A percentile compares a stretch with the other conserved stretches of the same genome.
phyloP scores from a whole-genome alignment of 495 filamentous ascomycete species.

The Aspergillus ellipticus region DNA sequence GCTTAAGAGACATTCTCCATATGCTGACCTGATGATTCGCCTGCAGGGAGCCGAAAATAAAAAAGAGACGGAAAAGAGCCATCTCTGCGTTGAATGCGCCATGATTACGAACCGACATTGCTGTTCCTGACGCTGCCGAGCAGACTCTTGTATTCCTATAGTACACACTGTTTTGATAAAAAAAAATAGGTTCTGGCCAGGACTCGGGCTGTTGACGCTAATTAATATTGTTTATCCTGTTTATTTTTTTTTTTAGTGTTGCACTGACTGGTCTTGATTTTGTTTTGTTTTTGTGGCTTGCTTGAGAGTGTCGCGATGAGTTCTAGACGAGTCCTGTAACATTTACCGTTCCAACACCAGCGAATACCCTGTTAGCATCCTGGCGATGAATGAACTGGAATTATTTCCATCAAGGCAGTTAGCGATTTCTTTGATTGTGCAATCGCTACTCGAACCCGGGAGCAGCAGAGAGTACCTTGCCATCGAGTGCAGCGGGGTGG shows the following conservation, averaged over 20 bases:
- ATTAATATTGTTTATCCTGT: slow-evolving; percentile 1
- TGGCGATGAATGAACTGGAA: slow-evolving; percentile 21
- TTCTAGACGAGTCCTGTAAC: slow-evolving; percentile 10
- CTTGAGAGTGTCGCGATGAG: not conserved
- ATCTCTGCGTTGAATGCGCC: slow-evolving; percentile 12
- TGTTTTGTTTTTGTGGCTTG: not conserved
- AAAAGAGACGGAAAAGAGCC: slow-evolving; percentile 6
- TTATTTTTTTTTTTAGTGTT: slow-evolving; percentile 5
- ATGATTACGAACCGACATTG: slow-evolving; percentile 24
- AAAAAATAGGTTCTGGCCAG: slow-evolving; percentile 3
- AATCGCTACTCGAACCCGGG: no score
- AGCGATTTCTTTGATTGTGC: no score
- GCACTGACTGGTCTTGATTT: slow-evolving; percentile 4
- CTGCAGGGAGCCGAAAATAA: not conserved
- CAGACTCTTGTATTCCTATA: slow-evolving; percentile 22
- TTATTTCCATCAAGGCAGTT: not conserved
- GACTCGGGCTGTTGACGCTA: slow-evolving; percentile 4
- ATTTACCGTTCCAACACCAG: slow-evolving; percentile 12
- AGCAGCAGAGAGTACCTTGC: no score
- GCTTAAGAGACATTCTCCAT: no score
- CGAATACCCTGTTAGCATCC: slow-evolving; percentile 25
- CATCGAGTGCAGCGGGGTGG: no score
- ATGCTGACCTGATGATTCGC: no score
- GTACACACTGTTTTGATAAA: slow-evolving; percentile 9
- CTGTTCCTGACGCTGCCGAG: slow-evolving; percentile 14